These are phyloP conservation scores for Salvia miltiorrhiza DNA, from an alignment of 257 asterid genomes.

Conservation along the genomic window DNA sequence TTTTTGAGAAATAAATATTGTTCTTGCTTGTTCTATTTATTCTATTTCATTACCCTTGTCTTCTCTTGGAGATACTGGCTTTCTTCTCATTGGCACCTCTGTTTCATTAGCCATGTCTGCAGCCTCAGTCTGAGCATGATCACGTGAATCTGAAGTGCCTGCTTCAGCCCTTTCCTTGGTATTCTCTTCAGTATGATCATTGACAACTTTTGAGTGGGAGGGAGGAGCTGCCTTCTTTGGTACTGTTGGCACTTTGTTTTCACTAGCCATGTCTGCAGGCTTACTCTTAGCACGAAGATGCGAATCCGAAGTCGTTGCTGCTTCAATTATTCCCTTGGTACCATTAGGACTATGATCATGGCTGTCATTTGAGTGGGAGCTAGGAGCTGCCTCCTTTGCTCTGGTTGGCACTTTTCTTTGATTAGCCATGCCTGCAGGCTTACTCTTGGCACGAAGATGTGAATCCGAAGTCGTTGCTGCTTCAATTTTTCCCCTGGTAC, in stretches of 20 bases:
- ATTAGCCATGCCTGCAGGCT: background rate
- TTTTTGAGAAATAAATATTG: background rate
- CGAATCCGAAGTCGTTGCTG: background rate
- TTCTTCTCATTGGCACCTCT: background rate
- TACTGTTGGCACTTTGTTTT: background rate
- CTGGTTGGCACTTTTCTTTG: background rate
- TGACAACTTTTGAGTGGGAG: background rate
- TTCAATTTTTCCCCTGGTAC: no score
- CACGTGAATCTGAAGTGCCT: background rate
- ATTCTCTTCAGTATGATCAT: background rate
- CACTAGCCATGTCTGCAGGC: background rate
- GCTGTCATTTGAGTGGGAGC: background rate
- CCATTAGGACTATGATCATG: background rate
- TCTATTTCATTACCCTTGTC: background rate
- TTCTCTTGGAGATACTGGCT: background rate
- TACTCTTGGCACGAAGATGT: background rate
- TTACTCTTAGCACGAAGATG: background rate
- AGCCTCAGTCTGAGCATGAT: background rate
- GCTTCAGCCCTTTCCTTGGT: background rate
- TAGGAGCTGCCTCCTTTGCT: background rate
- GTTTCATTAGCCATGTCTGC: background rate
- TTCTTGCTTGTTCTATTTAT: background rate
- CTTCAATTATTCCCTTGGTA: background rate
- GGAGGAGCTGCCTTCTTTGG: slow-evolving; percentile 13
- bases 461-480: background rate